Conservation (phyloP, 768 basidiomycete species). For the Suillus decipiens region DNA sequence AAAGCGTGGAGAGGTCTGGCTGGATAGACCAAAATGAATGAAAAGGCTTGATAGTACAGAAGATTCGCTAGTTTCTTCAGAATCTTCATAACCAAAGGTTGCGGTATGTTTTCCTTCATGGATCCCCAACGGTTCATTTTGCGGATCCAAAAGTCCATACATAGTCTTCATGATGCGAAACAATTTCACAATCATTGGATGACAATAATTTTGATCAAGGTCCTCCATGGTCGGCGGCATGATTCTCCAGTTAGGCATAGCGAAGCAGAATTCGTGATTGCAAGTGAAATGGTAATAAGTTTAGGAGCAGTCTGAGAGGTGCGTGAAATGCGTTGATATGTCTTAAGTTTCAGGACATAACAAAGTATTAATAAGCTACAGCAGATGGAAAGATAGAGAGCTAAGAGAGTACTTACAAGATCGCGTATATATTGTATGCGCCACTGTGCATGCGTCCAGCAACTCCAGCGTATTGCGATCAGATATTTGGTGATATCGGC, state of each 20-base stretch:
- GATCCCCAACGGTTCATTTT: neutral
- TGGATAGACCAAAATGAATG: conserved; percentile 3
- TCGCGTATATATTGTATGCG: neutral
- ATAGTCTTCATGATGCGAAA: neutral
- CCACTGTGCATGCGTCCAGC: neutral
- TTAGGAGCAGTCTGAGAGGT: neutral
- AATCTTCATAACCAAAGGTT: neutral
- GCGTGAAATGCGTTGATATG: neutral
- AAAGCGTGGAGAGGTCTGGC: conserved; percentile 2
- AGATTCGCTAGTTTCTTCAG: neutral
- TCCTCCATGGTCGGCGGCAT: neutral
- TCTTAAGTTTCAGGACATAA: neutral
- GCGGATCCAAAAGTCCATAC: neutral
- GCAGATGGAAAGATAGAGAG: neutral
- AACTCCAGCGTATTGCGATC: neutral
- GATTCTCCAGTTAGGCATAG: neutral
- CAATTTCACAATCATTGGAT: neutral
- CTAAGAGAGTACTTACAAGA: neutral
- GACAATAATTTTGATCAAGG: neutral
- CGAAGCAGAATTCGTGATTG: neutral
- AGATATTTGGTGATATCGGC: neutral
- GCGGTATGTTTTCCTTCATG: conserved; percentile 2
- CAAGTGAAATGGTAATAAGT: neutral
- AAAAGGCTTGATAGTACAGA: conserved; percentile 1
- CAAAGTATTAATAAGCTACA: neutral